Conservation (phyloP, 2,329 filamentous ascomycete species). For the Torrubiella hemipterigena region DNA sequence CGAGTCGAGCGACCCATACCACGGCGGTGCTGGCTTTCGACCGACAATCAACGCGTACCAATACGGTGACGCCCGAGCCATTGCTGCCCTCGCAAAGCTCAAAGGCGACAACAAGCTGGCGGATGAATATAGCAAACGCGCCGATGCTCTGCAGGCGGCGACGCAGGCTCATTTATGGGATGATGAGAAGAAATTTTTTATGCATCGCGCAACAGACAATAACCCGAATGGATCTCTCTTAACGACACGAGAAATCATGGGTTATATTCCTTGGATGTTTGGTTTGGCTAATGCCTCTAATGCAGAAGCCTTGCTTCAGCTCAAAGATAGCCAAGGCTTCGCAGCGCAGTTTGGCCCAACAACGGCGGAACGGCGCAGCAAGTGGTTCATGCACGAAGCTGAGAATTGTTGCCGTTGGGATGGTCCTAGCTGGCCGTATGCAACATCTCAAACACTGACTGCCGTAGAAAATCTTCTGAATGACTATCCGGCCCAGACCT, state of each 20-base stretch:
- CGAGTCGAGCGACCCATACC: conserved; percentile 15
- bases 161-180: conserved; percentile 25
- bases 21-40: conserved; percentile 27
- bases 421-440: conserved; percentile 32
- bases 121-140: conserved; percentile 18
- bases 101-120: conserved; percentile 17
- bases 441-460: conserved; percentile 26
- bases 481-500: conserved; percentile 14
- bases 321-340: conserved; percentile 17
- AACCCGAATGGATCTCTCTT: conserved; percentile 18
- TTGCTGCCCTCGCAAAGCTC: conserved; percentile 21
- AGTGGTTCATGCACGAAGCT: conserved; percentile 20
- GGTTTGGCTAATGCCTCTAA: conserved; percentile 21
- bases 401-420: conserved; percentile 26
- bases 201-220: conserved; percentile 22
- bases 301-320: conserved; percentile 5
- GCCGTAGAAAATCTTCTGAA: conserved; percentile 22
- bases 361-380: conserved; percentile 26
- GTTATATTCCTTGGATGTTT: conserved; percentile 28
- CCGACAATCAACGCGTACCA: conserved; percentile 31
- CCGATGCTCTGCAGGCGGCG: conserved; percentile 18
- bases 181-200: conserved; percentile 22
- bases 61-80: conserved; percentile 27
- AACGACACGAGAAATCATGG: conserved; percentile 26
- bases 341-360: conserved; percentile 25